Percentiles rank a stretch among this genome's conserved stretches.
phyloP scores from a whole-genome alignment of 2,329 filamentous ascomycete species.

The Pseudocercospora cruenta region DNA sequence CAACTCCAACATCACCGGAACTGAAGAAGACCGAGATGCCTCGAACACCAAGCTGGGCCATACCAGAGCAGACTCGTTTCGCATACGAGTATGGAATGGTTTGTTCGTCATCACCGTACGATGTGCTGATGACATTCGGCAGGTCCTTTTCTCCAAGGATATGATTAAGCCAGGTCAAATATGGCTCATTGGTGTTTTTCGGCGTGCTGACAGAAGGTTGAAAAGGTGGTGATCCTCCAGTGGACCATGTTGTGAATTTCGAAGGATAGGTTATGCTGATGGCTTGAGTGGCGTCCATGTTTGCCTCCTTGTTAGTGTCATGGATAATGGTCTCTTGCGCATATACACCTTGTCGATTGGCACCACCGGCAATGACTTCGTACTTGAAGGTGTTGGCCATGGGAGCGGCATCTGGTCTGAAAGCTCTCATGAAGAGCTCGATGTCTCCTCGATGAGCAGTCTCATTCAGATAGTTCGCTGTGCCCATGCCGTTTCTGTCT shows the following conservation, averaged over 20 bases:
- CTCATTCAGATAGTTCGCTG: constrained; percentile 54
- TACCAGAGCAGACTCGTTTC: constrained; percentile 61
- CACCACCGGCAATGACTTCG: constrained; percentile 60
- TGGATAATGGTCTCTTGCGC: constrained; percentile 37
- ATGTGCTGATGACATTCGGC: constrained; percentile 66
- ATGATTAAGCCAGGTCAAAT: constrained; percentile 65
- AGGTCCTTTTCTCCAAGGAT: constrained; percentile 59
- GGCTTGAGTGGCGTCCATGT: constrained; percentile 66
- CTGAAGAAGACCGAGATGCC: constrained; percentile 68
- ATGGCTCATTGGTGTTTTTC: constrained; percentile 68
- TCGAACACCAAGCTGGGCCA: constrained; percentile 67
- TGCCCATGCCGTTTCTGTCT: constrained; percentile 49
- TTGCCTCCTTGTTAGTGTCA: constrained; percentile 56
- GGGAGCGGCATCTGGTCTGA: constrained; percentile 53
- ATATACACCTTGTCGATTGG: constrained; percentile 50
- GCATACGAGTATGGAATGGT: constrained; percentile 65
- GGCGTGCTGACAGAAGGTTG: constrained; percentile 52
- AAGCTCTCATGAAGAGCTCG: constrained; percentile 58
- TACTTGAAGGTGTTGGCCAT: constrained; percentile 59
- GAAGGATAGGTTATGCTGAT: constrained; percentile 59
- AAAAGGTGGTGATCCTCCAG: constrained; percentile 60
- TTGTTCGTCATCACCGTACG: constrained; percentile 70
- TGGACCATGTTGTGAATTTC: constrained; percentile 62
- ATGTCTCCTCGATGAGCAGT: constrained; percentile 60
- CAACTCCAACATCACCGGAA: constrained; percentile 62